These are phyloP conservation scores for Aegilops speltoides DNA, from an alignment of 176 grass and related monocot genomes.

Conservation along the genomic window DNA sequence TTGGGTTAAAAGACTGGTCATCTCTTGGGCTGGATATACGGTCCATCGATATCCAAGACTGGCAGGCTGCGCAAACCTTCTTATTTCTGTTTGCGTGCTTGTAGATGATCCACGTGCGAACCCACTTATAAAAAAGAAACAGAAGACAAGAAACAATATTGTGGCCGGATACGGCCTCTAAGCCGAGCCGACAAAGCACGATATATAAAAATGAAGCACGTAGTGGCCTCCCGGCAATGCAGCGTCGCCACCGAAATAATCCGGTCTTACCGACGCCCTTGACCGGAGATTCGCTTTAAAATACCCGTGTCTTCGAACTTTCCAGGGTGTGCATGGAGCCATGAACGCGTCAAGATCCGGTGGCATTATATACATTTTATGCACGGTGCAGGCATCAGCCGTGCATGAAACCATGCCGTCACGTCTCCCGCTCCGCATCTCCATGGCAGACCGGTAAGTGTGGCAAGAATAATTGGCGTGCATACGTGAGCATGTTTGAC, in stretches of 20 bases:
- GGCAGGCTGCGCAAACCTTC: too few relatives aligned
- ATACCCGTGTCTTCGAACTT: background rate
- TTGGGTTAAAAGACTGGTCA: too few relatives aligned
- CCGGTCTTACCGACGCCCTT: constrained; percentile 18
- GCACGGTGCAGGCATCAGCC: constrained; percentile 10
- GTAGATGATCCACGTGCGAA: background rate
- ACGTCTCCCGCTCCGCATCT: background rate
- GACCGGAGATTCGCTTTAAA: constrained; percentile 14
- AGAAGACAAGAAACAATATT: background rate
- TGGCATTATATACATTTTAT: background rate
- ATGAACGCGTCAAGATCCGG: background rate
- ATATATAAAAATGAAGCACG: constrained; percentile 19
- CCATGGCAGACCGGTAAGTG: background rate
- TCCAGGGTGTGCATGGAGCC: background rate
- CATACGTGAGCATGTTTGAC: background rate
- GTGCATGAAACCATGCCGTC: background rate
- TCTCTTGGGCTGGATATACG: too few relatives aligned
- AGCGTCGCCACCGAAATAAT: constrained; percentile 28
- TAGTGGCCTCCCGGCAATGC: constrained; percentile 4
- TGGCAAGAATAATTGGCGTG: background rate
- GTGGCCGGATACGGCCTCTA: background rate
- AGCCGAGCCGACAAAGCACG: background rate
- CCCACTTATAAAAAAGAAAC: background rate
- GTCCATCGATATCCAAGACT: too few relatives aligned
- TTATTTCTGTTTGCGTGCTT: background rate